Evolutionary conservation across 306 rosid genomes (phyloP), one percentile per base, ranked within the genome.

Genomic region (Boehmeria nivea): DNA sequence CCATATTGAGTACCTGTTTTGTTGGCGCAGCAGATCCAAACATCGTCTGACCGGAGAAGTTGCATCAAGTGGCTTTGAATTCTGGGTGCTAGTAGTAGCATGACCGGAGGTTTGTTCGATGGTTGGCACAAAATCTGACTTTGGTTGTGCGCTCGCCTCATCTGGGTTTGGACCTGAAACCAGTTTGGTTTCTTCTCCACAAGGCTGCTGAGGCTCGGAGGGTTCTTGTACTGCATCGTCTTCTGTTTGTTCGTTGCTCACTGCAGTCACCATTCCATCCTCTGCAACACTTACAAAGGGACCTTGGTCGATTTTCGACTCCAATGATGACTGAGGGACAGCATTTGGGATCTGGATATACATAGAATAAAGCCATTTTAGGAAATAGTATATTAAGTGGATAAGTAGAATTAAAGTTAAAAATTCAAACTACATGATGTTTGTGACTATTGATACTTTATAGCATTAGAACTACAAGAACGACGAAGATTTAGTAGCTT

Each of bases 231-330:
- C 60, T 6, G 38, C 24, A 34, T 71, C 49, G 6, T 64, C 81
- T 16, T 50, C 50, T 43, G 58, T 53, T 71, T 53, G 82, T 57
- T 73, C 86, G 26, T 74, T 69, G 69, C 68, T 80, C 54, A 69
- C 44, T 27, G 96, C 95, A 57, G 86, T 81, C 39, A 91, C 95
- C 99, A 85, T 78, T 64, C 96, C 96, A 67, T 84, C 85, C 23
- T 76, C 87, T 7, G 80, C 49, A 19, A 87, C 64, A 40, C 82
- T 85, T 36, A 91, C 78, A 27, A 77, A 91, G 20, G 99, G 99
- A 20, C 95, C 95, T 52, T 79, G 93, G 72, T 91, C 95, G 16
- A 91, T 83, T 24, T 85, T 56, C 13, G 82, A 58, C 37, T 65
- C 72, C 72, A 55, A 23, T 19, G 73, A 61, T 20, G 54, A 72